Evolutionary conservation across 2,329 filamentous ascomycete genomes (phyloP).

Genomic region (Pseudocercospora fijiensis): DNA sequence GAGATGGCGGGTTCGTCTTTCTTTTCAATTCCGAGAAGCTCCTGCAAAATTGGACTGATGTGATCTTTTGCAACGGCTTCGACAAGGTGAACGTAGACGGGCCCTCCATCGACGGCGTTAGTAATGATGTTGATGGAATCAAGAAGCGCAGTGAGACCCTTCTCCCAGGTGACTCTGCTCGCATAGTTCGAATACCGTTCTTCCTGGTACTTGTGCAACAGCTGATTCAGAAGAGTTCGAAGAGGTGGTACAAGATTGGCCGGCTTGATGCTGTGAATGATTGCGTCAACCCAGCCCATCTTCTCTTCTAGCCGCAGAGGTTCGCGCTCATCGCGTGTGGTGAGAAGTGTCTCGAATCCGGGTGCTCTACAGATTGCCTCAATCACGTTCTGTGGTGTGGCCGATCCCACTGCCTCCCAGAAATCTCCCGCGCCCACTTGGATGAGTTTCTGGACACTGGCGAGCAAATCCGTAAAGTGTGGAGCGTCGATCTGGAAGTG

Average conservation of each 20-base stretch:
- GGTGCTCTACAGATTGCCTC: conserved; percentile 78
- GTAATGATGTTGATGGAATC: conserved; percentile 28
- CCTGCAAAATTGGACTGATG: conserved; percentile 30
- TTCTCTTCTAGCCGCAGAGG: conserved; percentile 54
- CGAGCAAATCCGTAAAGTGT: conserved; percentile 67
- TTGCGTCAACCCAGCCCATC: conserved; percentile 74
- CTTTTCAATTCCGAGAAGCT: conserved; percentile 35
- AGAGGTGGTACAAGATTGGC: conserved; percentile 77
- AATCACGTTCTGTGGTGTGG: conserved; percentile 75
- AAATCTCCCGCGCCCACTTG: conserved; percentile 76
- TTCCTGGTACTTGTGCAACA: conserved; percentile 66
- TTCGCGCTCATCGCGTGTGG: conserved; percentile 54
- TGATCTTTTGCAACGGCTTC: conserved; percentile 36
- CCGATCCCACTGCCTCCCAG: conserved; percentile 83
- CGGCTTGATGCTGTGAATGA: conserved; percentile 73
- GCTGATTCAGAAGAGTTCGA: conserved; percentile 71
- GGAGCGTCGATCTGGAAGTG: conserved; percentile 56
- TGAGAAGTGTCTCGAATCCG: conserved; percentile 61
- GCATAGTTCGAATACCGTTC: conserved; percentile 57
- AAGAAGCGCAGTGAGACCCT: conserved; percentile 51
- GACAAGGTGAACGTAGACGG: conserved; percentile 33
- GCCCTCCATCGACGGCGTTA: conserved; percentile 29
- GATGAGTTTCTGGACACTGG: conserved; percentile 68
- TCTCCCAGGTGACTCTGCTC: conserved; percentile 61
- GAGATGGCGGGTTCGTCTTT: conserved; percentile 35